A percentile compares a stretch with the other conserved stretches of the same genome.
Conservation (phyloP, 75 land plant species). For the Isoetes taiwanensis region DNA sequence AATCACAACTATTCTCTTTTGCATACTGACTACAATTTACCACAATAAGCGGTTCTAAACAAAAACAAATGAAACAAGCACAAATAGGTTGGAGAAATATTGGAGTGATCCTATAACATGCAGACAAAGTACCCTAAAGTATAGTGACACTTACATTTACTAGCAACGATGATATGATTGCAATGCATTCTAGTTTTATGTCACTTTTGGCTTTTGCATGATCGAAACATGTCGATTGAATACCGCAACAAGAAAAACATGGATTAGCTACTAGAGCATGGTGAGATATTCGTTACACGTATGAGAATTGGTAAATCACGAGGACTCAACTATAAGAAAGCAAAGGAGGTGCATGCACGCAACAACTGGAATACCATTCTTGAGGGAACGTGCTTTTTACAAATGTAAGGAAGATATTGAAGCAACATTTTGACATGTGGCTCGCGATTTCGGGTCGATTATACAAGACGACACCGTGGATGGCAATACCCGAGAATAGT, state of each 20-base stretch:
- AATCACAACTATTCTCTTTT: too few species aligned
- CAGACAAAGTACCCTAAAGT: too few species aligned
- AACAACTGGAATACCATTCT: not conserved
- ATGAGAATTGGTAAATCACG: too few species aligned
- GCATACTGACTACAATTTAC: too few species aligned
- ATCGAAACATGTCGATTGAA: constrained; percentile 39
- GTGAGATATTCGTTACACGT: too few species aligned
- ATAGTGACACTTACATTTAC: constrained; percentile 13
- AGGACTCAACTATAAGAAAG: too few species aligned
- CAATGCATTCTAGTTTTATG: constrained; percentile 37
- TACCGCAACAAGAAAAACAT: constrained; percentile 32
- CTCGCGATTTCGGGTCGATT: constrained; percentile 4
- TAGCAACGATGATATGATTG: constrained; percentile 43
- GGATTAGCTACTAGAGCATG: not conserved
- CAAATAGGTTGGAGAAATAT: too few species aligned
- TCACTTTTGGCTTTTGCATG: constrained; percentile 36
- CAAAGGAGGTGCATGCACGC: too few species aligned
- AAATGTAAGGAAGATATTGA: not conserved
- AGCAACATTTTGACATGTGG: not conserved
- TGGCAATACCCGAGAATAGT: constrained; percentile 15
- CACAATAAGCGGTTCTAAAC: too few species aligned
- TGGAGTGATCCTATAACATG: too few species aligned
- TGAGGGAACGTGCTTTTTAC: not conserved
- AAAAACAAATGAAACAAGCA: too few species aligned
- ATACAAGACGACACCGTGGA: constrained; percentile 15